Conservation (phyloP, 2,329 filamentous ascomycete species). For the Colletotrichum tabaci region DNA sequence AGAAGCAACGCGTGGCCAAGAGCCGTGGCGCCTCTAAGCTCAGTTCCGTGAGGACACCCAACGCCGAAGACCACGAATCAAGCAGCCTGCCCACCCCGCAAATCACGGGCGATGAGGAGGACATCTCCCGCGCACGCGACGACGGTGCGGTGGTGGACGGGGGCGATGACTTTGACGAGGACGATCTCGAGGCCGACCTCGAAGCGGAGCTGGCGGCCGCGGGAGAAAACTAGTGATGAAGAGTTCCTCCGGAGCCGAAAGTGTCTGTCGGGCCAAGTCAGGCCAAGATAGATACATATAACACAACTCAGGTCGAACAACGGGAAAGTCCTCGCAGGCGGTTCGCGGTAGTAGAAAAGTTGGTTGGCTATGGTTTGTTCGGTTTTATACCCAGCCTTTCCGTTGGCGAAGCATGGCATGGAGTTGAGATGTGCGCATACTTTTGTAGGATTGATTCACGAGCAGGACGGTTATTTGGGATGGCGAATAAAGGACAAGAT, state of each 20-base stretch:
- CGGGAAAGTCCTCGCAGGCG: neutral
- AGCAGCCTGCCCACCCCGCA: conserved; percentile 59
- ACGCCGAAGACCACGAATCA: conserved; percentile 53
- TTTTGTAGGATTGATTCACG: conserved; percentile 29
- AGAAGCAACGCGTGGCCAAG: conserved; percentile 66
- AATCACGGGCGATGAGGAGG: conserved; percentile 60
- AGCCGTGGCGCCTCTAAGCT: conserved; percentile 62
- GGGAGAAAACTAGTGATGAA: conserved; percentile 46
- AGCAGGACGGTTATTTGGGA: conserved; percentile 10
- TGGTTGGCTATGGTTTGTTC: conserved; percentile 41
- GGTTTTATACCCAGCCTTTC: conserved; percentile 43
- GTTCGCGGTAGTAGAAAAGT: conserved; percentile 24
- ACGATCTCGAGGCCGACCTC: conserved; percentile 71
- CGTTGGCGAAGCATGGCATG: conserved; percentile 43
- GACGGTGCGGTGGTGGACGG: conserved; percentile 46
- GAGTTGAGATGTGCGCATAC: conserved; percentile 42
- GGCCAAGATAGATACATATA: conserved; percentile 18
- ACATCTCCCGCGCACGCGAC: conserved; percentile 45
- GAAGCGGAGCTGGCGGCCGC: conserved; percentile 75
- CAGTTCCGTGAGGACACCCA: conserved; percentile 60
- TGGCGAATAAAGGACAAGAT: conserved; percentile 15
- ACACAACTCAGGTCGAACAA: neutral
- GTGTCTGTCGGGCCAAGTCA: neutral
- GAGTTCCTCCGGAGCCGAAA: neutral
- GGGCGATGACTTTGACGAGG: conserved; percentile 63